Conservation (phyloP, 1,284 basidiomycete genomes). For the Fistulinella cinereoalba region DNA sequence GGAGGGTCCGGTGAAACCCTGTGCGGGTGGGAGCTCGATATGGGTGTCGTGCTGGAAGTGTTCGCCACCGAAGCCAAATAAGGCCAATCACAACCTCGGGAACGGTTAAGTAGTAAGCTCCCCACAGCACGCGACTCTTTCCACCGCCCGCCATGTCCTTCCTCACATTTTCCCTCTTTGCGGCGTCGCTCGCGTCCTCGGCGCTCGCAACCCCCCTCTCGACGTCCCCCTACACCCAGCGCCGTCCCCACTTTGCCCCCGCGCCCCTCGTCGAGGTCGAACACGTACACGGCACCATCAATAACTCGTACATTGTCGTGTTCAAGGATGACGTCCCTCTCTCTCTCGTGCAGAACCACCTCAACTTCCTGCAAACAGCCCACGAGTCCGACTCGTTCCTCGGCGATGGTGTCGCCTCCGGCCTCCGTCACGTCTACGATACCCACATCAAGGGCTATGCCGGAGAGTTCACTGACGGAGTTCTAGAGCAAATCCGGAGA, state of each 20-base stretch:
- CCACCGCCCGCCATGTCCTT: slow-evolving; percentile 40
- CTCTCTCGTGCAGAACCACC: slow-evolving; percentile 64
- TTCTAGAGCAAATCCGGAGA: slow-evolving; percentile 77
- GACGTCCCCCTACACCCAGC: slow-evolving; percentile 47
- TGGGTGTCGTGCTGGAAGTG: not conserved
- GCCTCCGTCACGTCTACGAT: slow-evolving; percentile 72
- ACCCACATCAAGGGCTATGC: slow-evolving; percentile 79
- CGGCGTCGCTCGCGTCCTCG: slow-evolving; percentile 41
- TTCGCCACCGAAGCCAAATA: slow-evolving; percentile 33
- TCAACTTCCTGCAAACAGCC: slow-evolving; percentile 64
- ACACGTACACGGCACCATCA: slow-evolving; percentile 69
- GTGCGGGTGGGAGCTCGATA: not conserved
- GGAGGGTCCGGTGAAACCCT: not conserved
- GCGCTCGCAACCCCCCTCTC: slow-evolving; percentile 61
- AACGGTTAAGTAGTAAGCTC: slow-evolving; percentile 23
- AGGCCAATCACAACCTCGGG: slow-evolving; percentile 16
- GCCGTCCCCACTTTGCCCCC: slow-evolving; percentile 46
- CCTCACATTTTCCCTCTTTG: slow-evolving; percentile 39
- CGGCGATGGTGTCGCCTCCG: slow-evolving; percentile 44
- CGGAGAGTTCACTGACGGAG: slow-evolving; percentile 75
- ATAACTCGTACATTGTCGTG: slow-evolving; percentile 89
- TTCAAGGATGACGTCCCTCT: slow-evolving; percentile 69
- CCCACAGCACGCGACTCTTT: slow-evolving; percentile 1
- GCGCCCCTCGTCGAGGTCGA: slow-evolving; percentile 57
- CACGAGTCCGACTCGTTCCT: slow-evolving; percentile 52